Conservation (phyloP, 805 yeast species). For the Clavispora carvajalis region DNA sequence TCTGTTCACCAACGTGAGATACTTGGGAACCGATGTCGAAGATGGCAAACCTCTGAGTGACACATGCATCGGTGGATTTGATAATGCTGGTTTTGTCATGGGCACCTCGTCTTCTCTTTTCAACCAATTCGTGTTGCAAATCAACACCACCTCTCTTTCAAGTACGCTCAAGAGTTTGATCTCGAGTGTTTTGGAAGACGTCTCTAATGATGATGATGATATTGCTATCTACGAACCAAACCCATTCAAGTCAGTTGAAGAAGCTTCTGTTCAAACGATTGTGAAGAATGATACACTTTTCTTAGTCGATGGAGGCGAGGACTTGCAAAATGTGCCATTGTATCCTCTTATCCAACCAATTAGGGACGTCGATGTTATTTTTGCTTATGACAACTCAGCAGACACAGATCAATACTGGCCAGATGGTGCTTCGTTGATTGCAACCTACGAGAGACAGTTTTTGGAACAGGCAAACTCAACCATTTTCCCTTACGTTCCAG, state of each 20-base stretch:
- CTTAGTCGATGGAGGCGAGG: slow-evolving; percentile 42
- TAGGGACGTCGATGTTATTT: slow-evolving; percentile 35
- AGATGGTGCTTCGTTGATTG: slow-evolving; percentile 35
- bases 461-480: slow-evolving; percentile 21
- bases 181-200: slow-evolving; percentile 17
- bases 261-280: slow-evolving; percentile 16
- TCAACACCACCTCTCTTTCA: slow-evolving; percentile 19
- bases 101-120: slow-evolving; percentile 38
- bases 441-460: slow-evolving; percentile 29
- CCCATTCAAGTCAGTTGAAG: slow-evolving; percentile 26
- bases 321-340: slow-evolving; percentile 37
- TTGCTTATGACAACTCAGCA: slow-evolving; percentile 35
- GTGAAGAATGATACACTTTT: slow-evolving; percentile 26
- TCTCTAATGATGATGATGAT: slow-evolving; percentile 26
- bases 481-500: slow-evolving; percentile 24
- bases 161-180: slow-evolving; percentile 21
- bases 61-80: slow-evolving; percentile 62
- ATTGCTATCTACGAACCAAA: slow-evolving; percentile 38
- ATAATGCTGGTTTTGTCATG: slow-evolving; percentile 50
- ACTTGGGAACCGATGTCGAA: slow-evolving; percentile 60
- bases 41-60: slow-evolving; percentile 50
- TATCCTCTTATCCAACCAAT: slow-evolving; percentile 35
- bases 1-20: slow-evolving; percentile 61
- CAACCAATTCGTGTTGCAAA: slow-evolving; percentile 26
- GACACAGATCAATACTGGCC: slow-evolving; percentile 37